A percentile compares a stretch with the other conserved stretches of the same genome.
phyloP scores from a whole-genome alignment of 768 basidiomycete species.

The Mycena epipterygia region DNA sequence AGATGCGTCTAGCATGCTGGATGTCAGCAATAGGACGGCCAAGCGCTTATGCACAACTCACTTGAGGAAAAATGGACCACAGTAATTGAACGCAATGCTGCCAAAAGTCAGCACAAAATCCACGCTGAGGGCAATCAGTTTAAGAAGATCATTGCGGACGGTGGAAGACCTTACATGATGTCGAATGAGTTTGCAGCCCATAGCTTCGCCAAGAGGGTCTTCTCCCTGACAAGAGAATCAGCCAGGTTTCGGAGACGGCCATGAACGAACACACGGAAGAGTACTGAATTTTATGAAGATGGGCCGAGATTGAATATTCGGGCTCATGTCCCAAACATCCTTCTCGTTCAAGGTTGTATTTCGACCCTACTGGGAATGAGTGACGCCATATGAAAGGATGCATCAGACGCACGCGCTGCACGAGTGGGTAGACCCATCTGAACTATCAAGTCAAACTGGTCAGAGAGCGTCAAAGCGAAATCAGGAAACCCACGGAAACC shows the following conservation, averaged over 20 bases:
- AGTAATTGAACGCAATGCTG: conserved; percentile 82
- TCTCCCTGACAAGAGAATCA: conserved; percentile 10
- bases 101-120: conserved; percentile 79
- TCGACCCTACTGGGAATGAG: conserved; percentile 52
- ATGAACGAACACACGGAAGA: conserved; percentile 21
- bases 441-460: conserved; percentile 52
- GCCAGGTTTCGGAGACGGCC: not conserved
- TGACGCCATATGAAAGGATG: not conserved
- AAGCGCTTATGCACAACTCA: conserved; percentile 42
- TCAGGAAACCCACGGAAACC: conserved; percentile 78
- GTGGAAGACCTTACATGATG: conserved; percentile 17
- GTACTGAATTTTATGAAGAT: conserved; percentile 67
- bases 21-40: not conserved
- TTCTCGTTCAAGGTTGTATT: conserved; percentile 73
- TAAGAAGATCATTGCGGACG: not conserved
- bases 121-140: conserved; percentile 50
- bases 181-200: conserved; percentile 30
- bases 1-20: conserved; percentile 21
- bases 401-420: conserved; percentile 56
- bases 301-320: conserved; percentile 75
- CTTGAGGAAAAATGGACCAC: conserved; percentile 90
- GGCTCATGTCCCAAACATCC: conserved; percentile 81
- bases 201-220: conserved; percentile 3
- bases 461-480: conserved; percentile 57
- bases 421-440: conserved; percentile 77